These are phyloP conservation scores for Rhynchospora pubera DNA, from an alignment of 176 grass and related monocot genomes.

Conservation along the genomic window DNA sequence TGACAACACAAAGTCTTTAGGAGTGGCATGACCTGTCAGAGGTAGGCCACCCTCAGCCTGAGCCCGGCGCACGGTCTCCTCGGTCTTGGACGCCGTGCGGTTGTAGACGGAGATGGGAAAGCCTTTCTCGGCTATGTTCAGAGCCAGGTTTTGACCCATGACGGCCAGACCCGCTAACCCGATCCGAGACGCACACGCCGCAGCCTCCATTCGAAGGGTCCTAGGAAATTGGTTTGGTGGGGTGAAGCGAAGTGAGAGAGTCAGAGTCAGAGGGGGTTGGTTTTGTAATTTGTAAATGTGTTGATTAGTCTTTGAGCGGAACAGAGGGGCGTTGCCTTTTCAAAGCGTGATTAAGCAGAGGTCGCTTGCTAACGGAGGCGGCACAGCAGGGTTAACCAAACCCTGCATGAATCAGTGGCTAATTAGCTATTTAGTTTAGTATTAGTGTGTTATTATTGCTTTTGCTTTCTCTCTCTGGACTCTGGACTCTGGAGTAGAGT, in stretches of 20 bases:
- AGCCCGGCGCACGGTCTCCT: conserved; percentile 50
- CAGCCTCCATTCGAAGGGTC: not conserved
- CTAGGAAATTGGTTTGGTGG: not conserved
- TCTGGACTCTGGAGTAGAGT: no score
- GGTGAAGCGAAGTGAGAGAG: not conserved
- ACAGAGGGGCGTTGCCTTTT: not conserved
- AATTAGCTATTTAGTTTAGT: no score
- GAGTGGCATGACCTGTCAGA: conserved; percentile 48
- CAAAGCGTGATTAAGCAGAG: no score
- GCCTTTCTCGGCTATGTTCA: conserved; percentile 84
- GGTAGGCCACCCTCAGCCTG: conserved; percentile 46
- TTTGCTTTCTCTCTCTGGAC: no score
- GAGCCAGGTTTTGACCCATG: conserved; percentile 87
- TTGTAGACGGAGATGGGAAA: conserved; percentile 92
- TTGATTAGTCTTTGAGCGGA: not conserved
- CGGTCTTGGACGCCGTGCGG: conserved; percentile 68
- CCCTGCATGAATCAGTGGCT: no score
- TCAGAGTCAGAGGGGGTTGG: not conserved
- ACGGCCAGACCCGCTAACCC: conserved; percentile 65
- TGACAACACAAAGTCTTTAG: conserved; percentile 60
- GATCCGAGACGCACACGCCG: conserved; percentile 37
- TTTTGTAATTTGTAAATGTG: not conserved
- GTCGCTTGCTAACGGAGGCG: no score
- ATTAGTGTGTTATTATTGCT: no score
- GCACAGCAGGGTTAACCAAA: no score